phyloP scores from a whole-genome alignment of 495 filamentous ascomycete species.

The Lepraria neglecta region DNA sequence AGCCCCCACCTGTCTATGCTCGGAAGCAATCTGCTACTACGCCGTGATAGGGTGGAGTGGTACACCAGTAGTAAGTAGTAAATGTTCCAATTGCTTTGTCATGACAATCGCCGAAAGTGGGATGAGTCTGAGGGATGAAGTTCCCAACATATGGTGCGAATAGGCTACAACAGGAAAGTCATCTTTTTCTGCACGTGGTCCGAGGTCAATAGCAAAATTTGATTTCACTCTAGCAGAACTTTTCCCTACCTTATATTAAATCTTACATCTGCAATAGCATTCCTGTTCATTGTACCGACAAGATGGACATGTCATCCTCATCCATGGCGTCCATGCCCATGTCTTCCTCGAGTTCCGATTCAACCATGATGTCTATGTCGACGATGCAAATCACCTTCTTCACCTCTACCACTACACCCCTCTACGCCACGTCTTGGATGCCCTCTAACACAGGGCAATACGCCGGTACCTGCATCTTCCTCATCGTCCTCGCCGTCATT shows the following conservation, averaged over 20 bases:
- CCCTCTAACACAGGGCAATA: slow-evolving; percentile 62
- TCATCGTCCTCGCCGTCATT: slow-evolving; percentile 63
- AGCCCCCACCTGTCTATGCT: no score
- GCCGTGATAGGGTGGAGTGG: no score
- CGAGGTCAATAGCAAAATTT: no score
- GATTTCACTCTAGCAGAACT: no score
- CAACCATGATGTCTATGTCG: slow-evolving; percentile 12
- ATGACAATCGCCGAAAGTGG: no score
- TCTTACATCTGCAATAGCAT: neutral
- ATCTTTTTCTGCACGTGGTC: no score
- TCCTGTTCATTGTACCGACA: neutral
- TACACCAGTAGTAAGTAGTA: no score
- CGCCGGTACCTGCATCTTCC: slow-evolving; percentile 81
- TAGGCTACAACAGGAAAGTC: no score
- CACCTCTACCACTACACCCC: slow-evolving; percentile 56
- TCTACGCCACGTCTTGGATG: slow-evolving; percentile 70
- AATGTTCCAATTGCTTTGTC: no score
- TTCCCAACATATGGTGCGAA: no score
- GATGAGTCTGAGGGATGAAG: no score
- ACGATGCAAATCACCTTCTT: slow-evolving; percentile 52
- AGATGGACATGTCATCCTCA: slow-evolving; percentile 26
- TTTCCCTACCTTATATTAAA: neutral
- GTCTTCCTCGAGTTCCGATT: neutral
- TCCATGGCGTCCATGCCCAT: slow-evolving; percentile 22
- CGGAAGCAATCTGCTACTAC: no score